phyloP scores from a whole-genome alignment of 768 basidiomycete genomes.

The Cyathus striatus region DNA sequence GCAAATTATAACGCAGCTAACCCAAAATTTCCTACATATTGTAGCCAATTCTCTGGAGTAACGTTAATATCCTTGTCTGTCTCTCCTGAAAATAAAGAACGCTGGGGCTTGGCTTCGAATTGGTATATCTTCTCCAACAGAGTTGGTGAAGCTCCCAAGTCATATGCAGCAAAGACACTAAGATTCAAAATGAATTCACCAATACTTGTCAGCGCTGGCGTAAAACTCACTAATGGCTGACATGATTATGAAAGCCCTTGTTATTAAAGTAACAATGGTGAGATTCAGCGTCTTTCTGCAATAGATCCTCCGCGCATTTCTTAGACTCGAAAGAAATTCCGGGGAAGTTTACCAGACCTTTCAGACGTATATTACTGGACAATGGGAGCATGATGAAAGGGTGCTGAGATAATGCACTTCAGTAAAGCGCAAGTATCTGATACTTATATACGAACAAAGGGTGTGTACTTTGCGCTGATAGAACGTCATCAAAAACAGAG shows the following conservation, averaged over 20 bases:
- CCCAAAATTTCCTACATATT: neutral
- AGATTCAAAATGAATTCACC: too few species aligned
- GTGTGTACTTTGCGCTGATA: too few species aligned
- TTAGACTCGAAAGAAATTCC: constrained; percentile 40
- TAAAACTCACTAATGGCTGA: constrained; percentile 54
- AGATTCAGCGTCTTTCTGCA: constrained; percentile 40
- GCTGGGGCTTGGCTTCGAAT: neutral
- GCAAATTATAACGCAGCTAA: too few species aligned
- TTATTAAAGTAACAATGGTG: constrained; percentile 47
- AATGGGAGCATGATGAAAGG: too few species aligned
- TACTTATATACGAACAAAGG: too few species aligned
- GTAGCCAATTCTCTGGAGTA: neutral
- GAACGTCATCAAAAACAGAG: too few species aligned
- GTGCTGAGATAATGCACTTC: too few species aligned
- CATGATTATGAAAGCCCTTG: constrained; percentile 47
- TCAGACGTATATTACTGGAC: too few species aligned
- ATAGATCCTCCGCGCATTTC: constrained; percentile 32
- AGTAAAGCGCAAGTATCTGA: too few species aligned
- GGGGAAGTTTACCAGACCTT: constrained; percentile 41
- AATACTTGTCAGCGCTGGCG: too few species aligned
- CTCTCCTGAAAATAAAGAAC: neutral
- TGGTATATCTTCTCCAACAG: constrained; percentile 1
- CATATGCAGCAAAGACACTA: constrained; percentile 2
- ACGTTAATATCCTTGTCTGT: neutral
- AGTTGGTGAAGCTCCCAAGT: neutral